Base-by-base conservation (phyloP, 805 yeast genomes). In the Diddensiella transvaalensis region DNA sequence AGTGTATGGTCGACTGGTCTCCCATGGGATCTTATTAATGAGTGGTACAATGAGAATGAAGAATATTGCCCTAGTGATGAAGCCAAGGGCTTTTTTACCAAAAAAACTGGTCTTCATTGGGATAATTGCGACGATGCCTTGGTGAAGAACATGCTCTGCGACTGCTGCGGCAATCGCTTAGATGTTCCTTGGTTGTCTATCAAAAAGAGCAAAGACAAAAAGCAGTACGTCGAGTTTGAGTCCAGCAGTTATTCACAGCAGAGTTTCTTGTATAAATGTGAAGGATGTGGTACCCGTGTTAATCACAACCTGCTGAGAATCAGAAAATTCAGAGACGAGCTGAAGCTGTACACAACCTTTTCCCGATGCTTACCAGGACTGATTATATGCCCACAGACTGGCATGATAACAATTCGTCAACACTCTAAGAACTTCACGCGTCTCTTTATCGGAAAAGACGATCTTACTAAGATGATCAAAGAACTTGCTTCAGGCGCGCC, bases 11-110 rank as follows among this genome's bases (percentile, higher is more conserved):
- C 21, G 3, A 23, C 29, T 15, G 41, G 43, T 4, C 13, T 50
- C 17, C 54, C 54, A 2, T 50, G 51, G 54, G 39, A 30, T 2
- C 13, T 8, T n/a, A 32, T 47, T 8, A 39, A 50, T n/a, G 22
- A 38, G 15, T 38, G 22, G 37, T 42, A 18, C 24, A 11, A 21
- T 18, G 13, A 23, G 17, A 26, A 38, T 10, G 36, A 17, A 5
- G 43, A 17, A 10, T 42, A 47, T 23, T 18, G 22, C n/a, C 23
- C 42, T 10, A 17, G 44, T 3, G 42, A 22, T 23, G 33, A 23
- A 4, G 13, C 44, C 2, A 21, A 23, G 39, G 19, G 19, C 24
- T 17, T 10, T 17, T 48, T 44, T 36, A 18, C 17, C n/a, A 18
- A 13, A 4, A 15, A 17, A 17, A 49, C 52, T 2, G 45, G 44